Conservation (phyloP, 768 basidiomycete species). For the Lactarius hatsudake region DNA sequence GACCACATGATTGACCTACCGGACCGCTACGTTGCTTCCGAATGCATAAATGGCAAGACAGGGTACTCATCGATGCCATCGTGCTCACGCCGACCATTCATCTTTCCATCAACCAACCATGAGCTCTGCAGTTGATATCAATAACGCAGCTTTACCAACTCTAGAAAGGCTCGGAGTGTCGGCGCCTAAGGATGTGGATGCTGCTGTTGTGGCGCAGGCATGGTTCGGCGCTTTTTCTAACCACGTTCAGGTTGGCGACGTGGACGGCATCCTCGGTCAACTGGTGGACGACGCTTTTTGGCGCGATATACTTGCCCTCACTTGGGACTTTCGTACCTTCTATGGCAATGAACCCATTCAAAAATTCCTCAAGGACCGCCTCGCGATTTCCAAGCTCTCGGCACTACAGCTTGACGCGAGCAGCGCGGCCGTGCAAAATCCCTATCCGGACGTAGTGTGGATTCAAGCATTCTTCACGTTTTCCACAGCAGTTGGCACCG, state of each 20-base stretch:
- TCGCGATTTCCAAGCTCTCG: conserved; percentile 31
- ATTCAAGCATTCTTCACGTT: conserved; percentile 47
- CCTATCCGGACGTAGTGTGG: conserved; percentile 41
- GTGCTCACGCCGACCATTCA: background rate
- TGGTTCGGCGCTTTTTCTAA: conserved; percentile 30
- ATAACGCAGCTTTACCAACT: conserved; percentile 26
- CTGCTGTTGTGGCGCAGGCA: conserved; percentile 23
- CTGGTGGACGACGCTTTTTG: conserved; percentile 43
- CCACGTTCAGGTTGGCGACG: conserved; percentile 17
- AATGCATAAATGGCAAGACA: conserved; percentile 9
- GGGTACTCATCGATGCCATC: background rate
- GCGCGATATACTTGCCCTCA: conserved; percentile 60
- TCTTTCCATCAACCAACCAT: conserved; percentile 4
- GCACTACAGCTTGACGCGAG: conserved; percentile 31
- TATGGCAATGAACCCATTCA: conserved; percentile 41
- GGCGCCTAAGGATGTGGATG: conserved; percentile 19
- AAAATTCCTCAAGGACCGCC: conserved; percentile 47
- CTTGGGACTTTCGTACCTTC: conserved; percentile 63
- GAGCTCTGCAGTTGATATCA: conserved; percentile 12
- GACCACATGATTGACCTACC: background rate
- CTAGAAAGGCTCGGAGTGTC: conserved; percentile 26
- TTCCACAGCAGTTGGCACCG: conserved; percentile 40
- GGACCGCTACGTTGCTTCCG: background rate
- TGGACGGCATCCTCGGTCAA: conserved; percentile 20
- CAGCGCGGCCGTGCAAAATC: conserved; percentile 29